A percentile compares a stretch with the other conserved stretches of the same genome.
Conservation (phyloP, 2,329 filamentous ascomycete genomes). For the Fusarium decemcellulare region DNA sequence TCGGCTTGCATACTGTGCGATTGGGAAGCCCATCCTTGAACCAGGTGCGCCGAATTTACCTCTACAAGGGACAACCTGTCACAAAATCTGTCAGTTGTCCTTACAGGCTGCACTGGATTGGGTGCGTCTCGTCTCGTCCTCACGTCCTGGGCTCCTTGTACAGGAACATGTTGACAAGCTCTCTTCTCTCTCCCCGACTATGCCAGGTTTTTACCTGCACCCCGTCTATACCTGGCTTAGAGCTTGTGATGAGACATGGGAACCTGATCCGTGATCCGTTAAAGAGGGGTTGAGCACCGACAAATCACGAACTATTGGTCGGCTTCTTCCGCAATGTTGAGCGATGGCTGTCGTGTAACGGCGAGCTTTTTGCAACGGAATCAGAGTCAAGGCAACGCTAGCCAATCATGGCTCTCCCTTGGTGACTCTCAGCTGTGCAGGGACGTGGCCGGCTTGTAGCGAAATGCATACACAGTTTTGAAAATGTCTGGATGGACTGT, state of each 20-base stretch:
- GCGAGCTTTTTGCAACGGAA: constrained; percentile 24
- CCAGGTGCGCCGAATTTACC: background rate
- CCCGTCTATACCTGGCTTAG: constrained; percentile 11
- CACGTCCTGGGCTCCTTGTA: background rate
- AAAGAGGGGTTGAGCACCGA: constrained; percentile 27
- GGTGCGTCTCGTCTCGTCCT: background rate
- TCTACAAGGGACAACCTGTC: constrained; percentile 9
- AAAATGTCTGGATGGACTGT: constrained; percentile 31
- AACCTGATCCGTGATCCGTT: constrained; percentile 30
- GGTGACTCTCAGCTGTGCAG: constrained; percentile 33
- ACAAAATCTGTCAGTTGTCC: constrained; percentile 6
- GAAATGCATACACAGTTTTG: constrained; percentile 39
- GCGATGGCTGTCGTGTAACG: constrained; percentile 40
- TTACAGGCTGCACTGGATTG: constrained; percentile 1
- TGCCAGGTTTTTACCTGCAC: constrained; percentile 10
- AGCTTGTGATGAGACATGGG: constrained; percentile 36
- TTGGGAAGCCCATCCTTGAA: background rate
- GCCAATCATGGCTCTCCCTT: constrained; percentile 29
- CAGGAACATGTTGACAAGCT: constrained; percentile 5
- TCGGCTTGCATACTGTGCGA: constrained; percentile 1
- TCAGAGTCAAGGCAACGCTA: constrained; percentile 20
- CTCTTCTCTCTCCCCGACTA: constrained; percentile 2
- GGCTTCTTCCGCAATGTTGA: constrained; percentile 24
- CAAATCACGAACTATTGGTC: constrained; percentile 25
- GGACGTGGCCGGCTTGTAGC: constrained; percentile 17